Evolutionary conservation across 495 filamentous ascomycete genomes (phyloP).

Genomic region (Bacidia gigantensis): DNA sequence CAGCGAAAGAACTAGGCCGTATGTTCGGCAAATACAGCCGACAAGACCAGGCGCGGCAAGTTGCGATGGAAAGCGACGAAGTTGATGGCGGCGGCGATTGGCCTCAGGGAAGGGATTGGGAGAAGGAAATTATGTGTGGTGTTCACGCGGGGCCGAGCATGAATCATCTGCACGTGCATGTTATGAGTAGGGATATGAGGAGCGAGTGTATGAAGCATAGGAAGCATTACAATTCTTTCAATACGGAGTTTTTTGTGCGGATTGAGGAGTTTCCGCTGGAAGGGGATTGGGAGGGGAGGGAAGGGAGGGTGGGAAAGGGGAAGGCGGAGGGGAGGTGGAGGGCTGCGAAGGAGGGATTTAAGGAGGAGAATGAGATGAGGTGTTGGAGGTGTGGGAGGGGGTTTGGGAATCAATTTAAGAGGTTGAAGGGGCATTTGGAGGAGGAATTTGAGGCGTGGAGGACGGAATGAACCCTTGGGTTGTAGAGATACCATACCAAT

Average conservation of each 20-base stretch:
- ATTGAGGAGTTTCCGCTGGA: conserved; percentile 71
- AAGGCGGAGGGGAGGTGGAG: conserved; percentile 42
- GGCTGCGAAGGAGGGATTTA: conserved; percentile 33
- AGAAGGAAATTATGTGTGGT: conserved; percentile 58
- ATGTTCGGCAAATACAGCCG: conserved; percentile 49
- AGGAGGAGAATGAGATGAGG: conserved; percentile 45
- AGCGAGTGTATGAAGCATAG: conserved; percentile 58
- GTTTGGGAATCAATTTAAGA: conserved; percentile 58
- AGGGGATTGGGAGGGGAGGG: too few relatives aligned
- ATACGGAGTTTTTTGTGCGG: conserved; percentile 71
- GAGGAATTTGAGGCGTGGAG: conserved; percentile 76
- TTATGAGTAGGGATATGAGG: conserved; percentile 60
- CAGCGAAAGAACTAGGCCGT: conserved; percentile 63
- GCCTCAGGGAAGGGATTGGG: conserved; percentile 66
- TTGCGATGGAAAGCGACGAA: conserved; percentile 40
- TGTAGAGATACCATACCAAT: too few relatives aligned
- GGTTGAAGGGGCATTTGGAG: conserved; percentile 67
- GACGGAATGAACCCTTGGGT: conserved; percentile 36
- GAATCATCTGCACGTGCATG: conserved; percentile 85
- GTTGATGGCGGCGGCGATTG: conserved; percentile 31
- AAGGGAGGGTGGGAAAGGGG: too few relatives aligned
- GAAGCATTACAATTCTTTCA: conserved; percentile 90
- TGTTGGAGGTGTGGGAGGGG: conserved; percentile 78
- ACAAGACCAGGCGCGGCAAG: conserved; percentile 41
- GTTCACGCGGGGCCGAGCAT: conserved; percentile 82